These are phyloP conservation scores for Geosmithia putterillii DNA, from an alignment of 2,329 filamentous ascomycete genomes.

Conservation along the genomic window DNA sequence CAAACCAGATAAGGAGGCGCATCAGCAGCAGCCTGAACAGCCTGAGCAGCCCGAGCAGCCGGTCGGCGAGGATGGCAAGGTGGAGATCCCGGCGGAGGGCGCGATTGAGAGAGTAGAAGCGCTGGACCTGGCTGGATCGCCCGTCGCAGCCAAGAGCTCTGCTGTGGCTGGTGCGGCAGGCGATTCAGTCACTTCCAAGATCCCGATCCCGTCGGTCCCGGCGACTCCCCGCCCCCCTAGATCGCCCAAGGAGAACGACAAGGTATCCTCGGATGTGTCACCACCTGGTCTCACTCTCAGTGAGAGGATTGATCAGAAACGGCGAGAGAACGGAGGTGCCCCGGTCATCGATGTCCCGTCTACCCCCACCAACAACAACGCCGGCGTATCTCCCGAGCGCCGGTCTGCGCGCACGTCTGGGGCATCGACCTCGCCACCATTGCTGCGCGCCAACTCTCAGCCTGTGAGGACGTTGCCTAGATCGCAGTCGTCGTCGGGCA, in stretches of 20 bases:
- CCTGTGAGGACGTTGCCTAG: conserved; percentile 33
- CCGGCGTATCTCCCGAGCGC: conserved; percentile 16
- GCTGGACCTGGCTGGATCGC: conserved; percentile 32
- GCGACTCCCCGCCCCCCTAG: conserved; percentile 7
- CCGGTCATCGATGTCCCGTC: not conserved
- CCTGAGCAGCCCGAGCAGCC: too few relatives aligned
- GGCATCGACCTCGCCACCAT: conserved; percentile 34
- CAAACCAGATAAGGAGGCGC: conserved; percentile 8
- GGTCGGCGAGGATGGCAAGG: conserved; percentile 16
- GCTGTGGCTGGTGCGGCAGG: conserved; percentile 2
- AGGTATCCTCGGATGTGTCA: conserved; percentile 8
- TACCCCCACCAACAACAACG: not conserved
- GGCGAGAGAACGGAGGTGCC: conserved; percentile 27
- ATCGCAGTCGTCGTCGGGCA: conserved; percentile 29
- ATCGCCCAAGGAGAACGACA: conserved; percentile 8
- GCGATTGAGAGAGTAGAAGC: conserved; percentile 35
- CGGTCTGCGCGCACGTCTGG: conserved; percentile 30
- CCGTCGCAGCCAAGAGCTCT: conserved; percentile 11
- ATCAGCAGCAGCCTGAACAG: too few relatives aligned
- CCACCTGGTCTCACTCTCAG: conserved; percentile 17
- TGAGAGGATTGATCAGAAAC: conserved; percentile 38
- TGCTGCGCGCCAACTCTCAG: conserved; percentile 40
- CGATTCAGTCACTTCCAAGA: conserved; percentile 3
- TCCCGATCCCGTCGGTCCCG: conserved; percentile 1
- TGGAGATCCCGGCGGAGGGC: conserved; percentile 15